These are phyloP conservation scores for Nakazawaea siamensis DNA, from an alignment of 805 yeast species.

Conservation along the genomic window DNA sequence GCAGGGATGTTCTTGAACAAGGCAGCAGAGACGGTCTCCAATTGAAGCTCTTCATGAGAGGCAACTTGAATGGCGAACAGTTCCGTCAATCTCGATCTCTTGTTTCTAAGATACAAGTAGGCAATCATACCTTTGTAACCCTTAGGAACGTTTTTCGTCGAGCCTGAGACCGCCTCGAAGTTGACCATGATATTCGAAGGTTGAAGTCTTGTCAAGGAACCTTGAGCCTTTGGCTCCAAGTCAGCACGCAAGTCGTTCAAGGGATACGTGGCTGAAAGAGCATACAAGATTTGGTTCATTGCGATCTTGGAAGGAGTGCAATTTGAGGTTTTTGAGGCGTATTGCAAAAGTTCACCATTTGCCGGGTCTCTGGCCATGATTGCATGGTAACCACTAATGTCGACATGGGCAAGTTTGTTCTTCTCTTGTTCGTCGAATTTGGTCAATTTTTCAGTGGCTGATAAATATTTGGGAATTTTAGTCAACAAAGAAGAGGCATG, in stretches of 20 bases:
- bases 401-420: constrained; percentile 12
- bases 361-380: constrained; percentile 54
- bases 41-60: constrained; percentile 45
- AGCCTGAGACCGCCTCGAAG: constrained; percentile 58
- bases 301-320: constrained; percentile 48
- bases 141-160: constrained; percentile 51
- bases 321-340: constrained; percentile 14
- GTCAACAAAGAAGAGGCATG: constrained; percentile 44
- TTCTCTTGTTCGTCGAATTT: constrained; percentile 19
- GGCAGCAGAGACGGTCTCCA: constrained; percentile 72
- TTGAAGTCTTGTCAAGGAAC: constrained; percentile 39
- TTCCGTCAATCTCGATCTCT: constrained; percentile 61
- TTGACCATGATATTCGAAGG: constrained; percentile 70
- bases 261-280: constrained; percentile 69
- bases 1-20: constrained; percentile 71
- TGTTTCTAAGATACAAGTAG: constrained; percentile 60
- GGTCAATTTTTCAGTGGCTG: constrained; percentile 31
- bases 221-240: constrained; percentile 36
- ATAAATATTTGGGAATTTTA: constrained; percentile 53
- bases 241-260: constrained; percentile 23
- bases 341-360: constrained; percentile 48
- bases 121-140: constrained; percentile 69
- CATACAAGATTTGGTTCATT: constrained; percentile 59
- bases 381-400: constrained; percentile 50
- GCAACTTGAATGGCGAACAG: constrained; percentile 65